phyloP scores from a whole-genome alignment of 345 rosid genomes.

The Linum trigynum region DNA sequence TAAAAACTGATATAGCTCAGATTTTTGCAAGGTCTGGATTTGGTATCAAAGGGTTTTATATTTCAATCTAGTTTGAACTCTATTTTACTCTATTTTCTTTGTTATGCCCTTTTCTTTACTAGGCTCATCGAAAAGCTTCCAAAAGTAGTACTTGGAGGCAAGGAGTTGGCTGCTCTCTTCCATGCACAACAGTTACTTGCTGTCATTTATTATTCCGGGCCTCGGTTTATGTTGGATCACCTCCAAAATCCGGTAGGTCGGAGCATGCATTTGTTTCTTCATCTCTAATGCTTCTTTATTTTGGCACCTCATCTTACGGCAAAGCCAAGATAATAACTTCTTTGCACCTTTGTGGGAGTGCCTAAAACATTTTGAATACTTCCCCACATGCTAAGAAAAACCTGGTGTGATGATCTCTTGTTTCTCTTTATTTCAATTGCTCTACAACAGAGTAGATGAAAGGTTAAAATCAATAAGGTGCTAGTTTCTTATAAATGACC shows the following conservation, averaged over 20 bases:
- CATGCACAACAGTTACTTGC: slow-evolving; percentile 73
- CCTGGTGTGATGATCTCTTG: background rate
- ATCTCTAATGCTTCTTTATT: background rate
- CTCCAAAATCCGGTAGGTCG: slow-evolving; percentile 80
- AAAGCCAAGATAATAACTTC: background rate
- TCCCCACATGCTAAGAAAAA: background rate
- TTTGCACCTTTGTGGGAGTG: background rate
- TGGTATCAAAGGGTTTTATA: slow-evolving; percentile 14
- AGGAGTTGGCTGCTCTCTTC: slow-evolving; percentile 59
- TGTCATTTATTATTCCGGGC: slow-evolving; percentile 74
- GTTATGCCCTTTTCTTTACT: slow-evolving; percentile 5
- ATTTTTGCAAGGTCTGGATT: slow-evolving; percentile 60
- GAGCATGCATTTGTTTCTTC: background rate
- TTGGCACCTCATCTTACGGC: background rate
- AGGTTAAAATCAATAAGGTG: too few relatives aligned
- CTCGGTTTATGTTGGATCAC: slow-evolving; percentile 52
- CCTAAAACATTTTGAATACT: background rate
- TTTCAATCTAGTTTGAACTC: slow-evolving; percentile 3
- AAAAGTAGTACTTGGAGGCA: slow-evolving; percentile 59
- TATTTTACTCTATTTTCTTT: slow-evolving; percentile 5
- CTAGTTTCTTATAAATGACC: background rate
- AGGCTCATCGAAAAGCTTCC: slow-evolving; percentile 91
- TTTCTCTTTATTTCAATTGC: too few relatives aligned
- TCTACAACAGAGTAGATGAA: too few relatives aligned
- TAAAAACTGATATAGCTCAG: slow-evolving; percentile 44